Conservation (phyloP, 371 early-diverging fungal genomes). For the Apophysomyces sp. region DNA sequence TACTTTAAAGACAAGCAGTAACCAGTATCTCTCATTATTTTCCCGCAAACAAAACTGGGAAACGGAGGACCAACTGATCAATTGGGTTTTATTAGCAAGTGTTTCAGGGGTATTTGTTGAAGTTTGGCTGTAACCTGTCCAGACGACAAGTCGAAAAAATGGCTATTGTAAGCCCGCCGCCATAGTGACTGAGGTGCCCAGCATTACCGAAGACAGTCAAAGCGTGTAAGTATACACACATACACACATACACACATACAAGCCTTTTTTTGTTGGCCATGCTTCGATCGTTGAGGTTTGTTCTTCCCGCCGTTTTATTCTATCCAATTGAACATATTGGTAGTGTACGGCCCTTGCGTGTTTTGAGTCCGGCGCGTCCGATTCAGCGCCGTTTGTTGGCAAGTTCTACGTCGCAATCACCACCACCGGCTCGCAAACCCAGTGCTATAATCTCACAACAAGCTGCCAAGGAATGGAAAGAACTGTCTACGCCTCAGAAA, state of each 20-base stretch:
- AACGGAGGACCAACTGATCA: no score
- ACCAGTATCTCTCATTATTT: no score
- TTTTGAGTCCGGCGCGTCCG: not conserved
- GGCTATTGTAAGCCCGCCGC: no score
- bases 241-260: not conserved
- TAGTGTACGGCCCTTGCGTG: not conserved
- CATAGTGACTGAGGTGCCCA: no score
- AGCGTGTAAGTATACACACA: no score
- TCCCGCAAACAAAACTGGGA: no score
- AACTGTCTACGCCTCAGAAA: conserved; percentile 43
- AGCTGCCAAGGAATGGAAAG: conserved; percentile 43
- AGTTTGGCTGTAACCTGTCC: no score
- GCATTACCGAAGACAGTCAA: no score
- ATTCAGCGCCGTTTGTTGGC: not conserved
- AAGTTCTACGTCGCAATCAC: not conserved
- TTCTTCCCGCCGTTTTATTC: not conserved
- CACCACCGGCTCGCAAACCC: not conserved
- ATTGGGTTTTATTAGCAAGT: no score
- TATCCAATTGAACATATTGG: not conserved
- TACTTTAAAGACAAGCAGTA: no score
- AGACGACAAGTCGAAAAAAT: no score
- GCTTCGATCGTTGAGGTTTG: not conserved
- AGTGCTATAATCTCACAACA: conserved; percentile 19
- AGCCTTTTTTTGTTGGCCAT: not conserved
- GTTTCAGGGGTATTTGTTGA: no score